phyloP scores from a whole-genome alignment of 2,329 filamentous ascomycete species.

The Pyrenochaeta sp. region DNA sequence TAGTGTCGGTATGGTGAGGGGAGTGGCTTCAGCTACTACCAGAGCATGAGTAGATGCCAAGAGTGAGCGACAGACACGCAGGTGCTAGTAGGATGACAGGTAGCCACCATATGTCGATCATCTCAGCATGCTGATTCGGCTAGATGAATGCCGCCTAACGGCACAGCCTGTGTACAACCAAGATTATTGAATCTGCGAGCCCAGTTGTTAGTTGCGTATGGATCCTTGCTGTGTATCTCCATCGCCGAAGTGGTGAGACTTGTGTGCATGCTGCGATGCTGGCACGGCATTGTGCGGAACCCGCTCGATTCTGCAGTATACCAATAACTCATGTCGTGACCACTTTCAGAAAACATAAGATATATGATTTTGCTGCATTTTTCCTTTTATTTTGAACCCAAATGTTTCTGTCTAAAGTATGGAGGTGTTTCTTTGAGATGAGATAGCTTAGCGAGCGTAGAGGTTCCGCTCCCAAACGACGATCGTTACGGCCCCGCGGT shows the following conservation, averaged over 20 bases:
- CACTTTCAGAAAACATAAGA: background rate
- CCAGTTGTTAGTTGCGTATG: background rate
- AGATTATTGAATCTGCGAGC: slow-evolving; percentile 7
- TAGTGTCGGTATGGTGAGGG: slow-evolving; percentile 27
- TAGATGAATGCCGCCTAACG: background rate
- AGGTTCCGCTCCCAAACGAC: slow-evolving; percentile 16
- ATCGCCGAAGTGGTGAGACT: background rate
- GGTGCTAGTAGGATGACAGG: slow-evolving; percentile 22
- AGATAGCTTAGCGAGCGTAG: slow-evolving; percentile 15
- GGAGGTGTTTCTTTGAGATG: slow-evolving; percentile 23
- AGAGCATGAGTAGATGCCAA: slow-evolving; percentile 22
- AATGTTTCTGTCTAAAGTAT: background rate
- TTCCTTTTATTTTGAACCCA: no score
- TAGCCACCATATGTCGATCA: slow-evolving; percentile 21
- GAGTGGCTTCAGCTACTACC: slow-evolving; percentile 23
- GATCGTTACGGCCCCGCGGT: slow-evolving; percentile 18
- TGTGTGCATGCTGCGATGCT: background rate
- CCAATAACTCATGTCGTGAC: background rate
- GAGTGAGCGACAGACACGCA: slow-evolving; percentile 16
- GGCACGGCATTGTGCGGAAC: background rate
- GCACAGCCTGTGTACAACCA: background rate
- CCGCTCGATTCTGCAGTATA: background rate
- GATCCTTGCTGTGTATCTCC: background rate
- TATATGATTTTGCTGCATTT: no score
- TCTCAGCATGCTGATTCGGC: slow-evolving; percentile 2